Conservation (phyloP, 2,329 filamentous ascomycete species). For the Botrytis porri region DNA sequence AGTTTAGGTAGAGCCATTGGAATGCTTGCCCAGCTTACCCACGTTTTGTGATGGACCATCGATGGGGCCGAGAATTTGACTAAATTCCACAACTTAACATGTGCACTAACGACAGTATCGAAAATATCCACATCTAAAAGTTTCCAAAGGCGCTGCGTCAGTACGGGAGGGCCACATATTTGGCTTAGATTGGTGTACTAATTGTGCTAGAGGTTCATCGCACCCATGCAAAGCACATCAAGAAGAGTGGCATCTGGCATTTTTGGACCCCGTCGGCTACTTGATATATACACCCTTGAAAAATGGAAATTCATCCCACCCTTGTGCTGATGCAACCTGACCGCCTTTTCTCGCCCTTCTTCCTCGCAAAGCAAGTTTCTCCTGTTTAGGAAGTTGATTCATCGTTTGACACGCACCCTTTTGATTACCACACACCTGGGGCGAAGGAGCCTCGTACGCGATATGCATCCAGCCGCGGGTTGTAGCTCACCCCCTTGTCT, state of each 20-base stretch:
- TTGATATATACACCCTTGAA: conserved; percentile 19
- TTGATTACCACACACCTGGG: conserved; percentile 32
- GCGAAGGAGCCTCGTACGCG: conserved; percentile 20
- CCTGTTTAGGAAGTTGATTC: conserved; percentile 17
- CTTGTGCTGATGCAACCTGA: conserved; percentile 15
- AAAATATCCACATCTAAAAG: conserved; percentile 7
- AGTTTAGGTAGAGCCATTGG: background rate
- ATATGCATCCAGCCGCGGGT: conserved; percentile 20
- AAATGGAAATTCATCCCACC: conserved; percentile 16
- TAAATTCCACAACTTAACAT: conserved; percentile 16
- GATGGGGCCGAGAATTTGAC: conserved; percentile 17
- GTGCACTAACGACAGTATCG: conserved; percentile 8
- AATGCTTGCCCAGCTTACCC: conserved; percentile 12
- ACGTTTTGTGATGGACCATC: conserved; percentile 11
- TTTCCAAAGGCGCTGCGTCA: conserved; percentile 8
- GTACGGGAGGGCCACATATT: conserved; percentile 13
- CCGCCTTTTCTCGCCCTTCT: conserved; percentile 14
- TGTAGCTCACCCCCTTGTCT: conserved; percentile 17
- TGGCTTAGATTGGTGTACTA: conserved; percentile 15
- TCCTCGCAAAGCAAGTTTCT: conserved; percentile 17
- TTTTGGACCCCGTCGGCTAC: conserved; percentile 15
- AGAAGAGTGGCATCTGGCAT: conserved; percentile 12
- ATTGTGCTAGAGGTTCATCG: background rate
- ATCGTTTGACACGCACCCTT: conserved; percentile 22
- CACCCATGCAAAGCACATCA: conserved; percentile 3